Evolutionary conservation across 805 yeast genomes (phyloP).

Genomic region (Brettanomyces bruxellensis): DNA sequence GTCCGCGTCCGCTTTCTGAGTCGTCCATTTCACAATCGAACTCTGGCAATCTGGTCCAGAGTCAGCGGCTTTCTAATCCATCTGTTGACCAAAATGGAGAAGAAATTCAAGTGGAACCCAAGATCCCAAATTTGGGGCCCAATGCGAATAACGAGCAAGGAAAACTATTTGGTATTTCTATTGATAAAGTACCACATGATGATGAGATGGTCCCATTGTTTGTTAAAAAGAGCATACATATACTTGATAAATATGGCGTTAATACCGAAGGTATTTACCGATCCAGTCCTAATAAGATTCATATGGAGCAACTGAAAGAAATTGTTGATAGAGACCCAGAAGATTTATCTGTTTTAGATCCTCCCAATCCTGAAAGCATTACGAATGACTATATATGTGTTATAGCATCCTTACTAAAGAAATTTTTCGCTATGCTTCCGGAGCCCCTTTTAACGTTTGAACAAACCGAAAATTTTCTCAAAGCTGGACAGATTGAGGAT

Average conservation of each 20-base stretch:
- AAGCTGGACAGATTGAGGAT: constrained; percentile 62
- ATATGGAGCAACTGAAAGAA: constrained; percentile 63
- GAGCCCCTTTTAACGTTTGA: constrained; percentile 72
- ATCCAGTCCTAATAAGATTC: constrained; percentile 67
- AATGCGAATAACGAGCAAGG: not conserved
- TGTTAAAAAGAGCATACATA: constrained; percentile 80
- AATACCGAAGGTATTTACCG: constrained; percentile 87
- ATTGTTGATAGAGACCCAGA: constrained; percentile 71
- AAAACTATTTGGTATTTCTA: constrained; percentile 68
- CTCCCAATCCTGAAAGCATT: constrained; percentile 45
- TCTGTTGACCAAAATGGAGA: not conserved
- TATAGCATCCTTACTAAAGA: constrained; percentile 81
- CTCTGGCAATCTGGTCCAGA: not conserved
- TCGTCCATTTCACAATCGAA: not conserved
- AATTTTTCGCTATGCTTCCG: constrained; percentile 77
- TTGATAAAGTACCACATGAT: constrained; percentile 75
- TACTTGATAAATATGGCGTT: constrained; percentile 77
- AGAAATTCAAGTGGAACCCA: not conserved
- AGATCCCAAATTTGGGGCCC: not conserved
- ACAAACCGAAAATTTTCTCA: constrained; percentile 52
- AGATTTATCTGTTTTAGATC: constrained; percentile 39
- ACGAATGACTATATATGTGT: constrained; percentile 77
- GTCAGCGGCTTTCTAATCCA: not conserved
- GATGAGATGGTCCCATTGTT: constrained; percentile 88
- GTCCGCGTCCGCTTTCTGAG: constrained; percentile 15